These are phyloP conservation scores for Tricholoma sp. DNA, from an alignment of 768 basidiomycete genomes.

Conservation along the genomic window DNA sequence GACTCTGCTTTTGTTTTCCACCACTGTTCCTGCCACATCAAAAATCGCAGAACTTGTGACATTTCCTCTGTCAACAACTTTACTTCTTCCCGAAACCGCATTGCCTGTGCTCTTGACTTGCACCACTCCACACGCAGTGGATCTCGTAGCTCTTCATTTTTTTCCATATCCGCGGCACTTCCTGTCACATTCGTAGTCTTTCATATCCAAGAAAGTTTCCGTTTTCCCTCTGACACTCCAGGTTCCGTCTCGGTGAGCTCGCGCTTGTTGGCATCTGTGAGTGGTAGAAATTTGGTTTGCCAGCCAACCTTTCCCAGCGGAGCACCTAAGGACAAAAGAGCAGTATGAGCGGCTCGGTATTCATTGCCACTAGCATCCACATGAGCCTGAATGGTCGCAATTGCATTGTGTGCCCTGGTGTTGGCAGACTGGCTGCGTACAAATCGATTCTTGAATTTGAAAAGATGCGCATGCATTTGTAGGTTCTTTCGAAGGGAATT, in stretches of 20 bases:
- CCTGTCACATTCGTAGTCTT: neutral
- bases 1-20: no score
- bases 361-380: no score
- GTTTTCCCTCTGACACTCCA: slow-evolving; percentile 4
- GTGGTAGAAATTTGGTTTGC: neutral
- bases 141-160: neutral
- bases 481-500: slow-evolving; percentile 5
- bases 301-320: neutral
- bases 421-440: no score
- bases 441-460: slow-evolving; percentile 7
- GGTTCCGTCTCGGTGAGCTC: slow-evolving; percentile 6
- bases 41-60: slow-evolving; percentile 9
- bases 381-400: no score
- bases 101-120: slow-evolving; percentile 13
- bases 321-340: neutral
- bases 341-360: slow-evolving; percentile 3
- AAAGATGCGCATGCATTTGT: no score
- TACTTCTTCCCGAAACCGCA: slow-evolving; percentile 18
- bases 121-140: slow-evolving; percentile 19
- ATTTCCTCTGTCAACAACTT: slow-evolving; percentile 13
- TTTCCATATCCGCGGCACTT: neutral
- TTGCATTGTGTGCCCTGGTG: no score
- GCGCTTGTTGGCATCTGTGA: slow-evolving; percentile 6
- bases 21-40: neutral
- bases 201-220: slow-evolving; percentile 16